Percentiles rank a stretch among this genome's conserved stretches.
Evolutionary conservation across 164 flowering plant genomes (phyloP).

Genomic region (Litsea cubeba): DNA sequence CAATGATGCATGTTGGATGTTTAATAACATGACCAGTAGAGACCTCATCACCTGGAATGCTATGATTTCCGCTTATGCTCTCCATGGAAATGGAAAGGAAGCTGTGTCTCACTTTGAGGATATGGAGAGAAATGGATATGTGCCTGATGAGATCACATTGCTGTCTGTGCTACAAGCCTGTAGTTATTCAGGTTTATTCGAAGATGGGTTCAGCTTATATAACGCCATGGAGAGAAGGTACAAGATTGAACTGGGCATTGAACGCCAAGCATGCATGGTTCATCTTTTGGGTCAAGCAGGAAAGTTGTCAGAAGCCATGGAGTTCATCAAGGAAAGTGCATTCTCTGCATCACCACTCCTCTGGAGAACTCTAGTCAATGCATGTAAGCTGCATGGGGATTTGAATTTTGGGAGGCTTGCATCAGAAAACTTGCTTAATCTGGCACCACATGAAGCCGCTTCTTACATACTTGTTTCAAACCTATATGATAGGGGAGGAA

Average conservation of each 20-base stretch:
- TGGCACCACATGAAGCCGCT: constrained; percentile 11
- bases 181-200: constrained; percentile 26
- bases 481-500: constrained; percentile 12
- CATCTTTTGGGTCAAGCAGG: constrained; percentile 22
- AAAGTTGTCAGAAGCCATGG: constrained; percentile 22
- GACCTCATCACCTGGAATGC: constrained; percentile 28
- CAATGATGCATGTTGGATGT: constrained; percentile 20
- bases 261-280: constrained; percentile 17
- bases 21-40: constrained; percentile 15
- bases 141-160: constrained; percentile 25
- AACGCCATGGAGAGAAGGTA: constrained; percentile 18
- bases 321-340: constrained; percentile 21
- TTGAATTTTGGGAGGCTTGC: constrained; percentile 16
- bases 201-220: constrained; percentile 22
- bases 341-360: constrained; percentile 21
- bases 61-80: constrained; percentile 27
- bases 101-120: constrained; percentile 22
- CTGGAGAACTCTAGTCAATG: constrained; percentile 21
- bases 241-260: constrained; percentile 5
- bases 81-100: constrained; percentile 26
- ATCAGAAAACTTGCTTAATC: constrained; percentile 11
- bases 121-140: constrained; percentile 19
- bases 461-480: constrained; percentile 15
- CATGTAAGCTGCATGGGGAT: constrained; percentile 24
- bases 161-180: constrained; percentile 37